Evolutionary conservation across 2,329 filamentous ascomycete genomes (phyloP), one percentile per base, ranked within the genome.

Genomic region (Penicillium sp.): DNA sequence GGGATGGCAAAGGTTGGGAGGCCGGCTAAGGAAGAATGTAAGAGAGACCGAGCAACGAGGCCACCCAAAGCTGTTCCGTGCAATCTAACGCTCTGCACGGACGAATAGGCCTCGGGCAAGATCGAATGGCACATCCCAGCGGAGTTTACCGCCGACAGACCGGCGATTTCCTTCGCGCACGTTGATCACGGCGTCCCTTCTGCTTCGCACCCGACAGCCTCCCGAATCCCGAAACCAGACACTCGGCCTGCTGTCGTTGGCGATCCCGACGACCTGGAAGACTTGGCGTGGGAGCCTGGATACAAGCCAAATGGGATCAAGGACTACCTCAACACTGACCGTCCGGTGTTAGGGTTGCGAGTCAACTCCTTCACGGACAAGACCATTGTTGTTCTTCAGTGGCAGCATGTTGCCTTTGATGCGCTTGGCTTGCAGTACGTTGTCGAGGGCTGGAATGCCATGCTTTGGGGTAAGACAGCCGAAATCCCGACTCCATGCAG

Each of bases 401-500:
- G 48, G 48, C 48, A 48, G 31, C 48, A 50, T 41, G 45, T 50
- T n/a, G 45, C 48, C 2, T 48, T 48, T 13, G 48, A 50, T 25
- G 48, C 48, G 14, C 33, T 50, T n/a, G 45, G 48, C 10, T 26
- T 50, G 32, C 45, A 48, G 23, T 48, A 48, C 20, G 44, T 50
- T 13, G 39, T 47, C 4, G 44, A 50, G 13, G 47, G 41, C 8
- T 50, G 47, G 47, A 47, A 23, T 31, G 32, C 37, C 14, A 50
- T 50, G 47, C 43, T 50, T 27, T 47, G 39, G 47, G 43, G 37
- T n/a, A 43, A 34, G 21, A 14, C 23, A 9, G 41, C 27, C 6
- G 34, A 38, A 4, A 40, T 50, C 10, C 41, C 36, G 14, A 42
- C 35, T 8, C 44, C 47, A 11, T 35, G 40, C 15, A 16, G 18